These are phyloP conservation scores for Coccomyxa subellipsoidea DNA, from an alignment of 163 green algal species.

Conservation along the genomic window DNA sequence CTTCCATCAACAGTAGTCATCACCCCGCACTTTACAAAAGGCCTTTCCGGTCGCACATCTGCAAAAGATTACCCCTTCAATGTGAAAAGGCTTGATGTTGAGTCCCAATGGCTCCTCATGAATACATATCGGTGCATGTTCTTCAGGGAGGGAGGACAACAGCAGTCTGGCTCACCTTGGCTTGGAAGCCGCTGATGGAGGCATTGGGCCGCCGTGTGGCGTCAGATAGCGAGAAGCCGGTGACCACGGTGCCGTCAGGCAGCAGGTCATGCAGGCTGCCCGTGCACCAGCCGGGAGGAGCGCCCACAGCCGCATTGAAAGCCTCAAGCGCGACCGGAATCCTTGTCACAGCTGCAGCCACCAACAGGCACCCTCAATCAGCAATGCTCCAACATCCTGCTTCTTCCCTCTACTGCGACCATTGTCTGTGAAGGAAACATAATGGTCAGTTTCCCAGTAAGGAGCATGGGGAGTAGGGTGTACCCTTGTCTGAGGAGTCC, in stretches of 20 bases:
- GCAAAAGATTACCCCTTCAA: too few species aligned
- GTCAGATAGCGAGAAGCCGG: slow-evolving; percentile 13
- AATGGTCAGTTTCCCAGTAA: too few species aligned
- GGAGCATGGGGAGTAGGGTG: too few species aligned
- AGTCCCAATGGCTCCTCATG: too few species aligned
- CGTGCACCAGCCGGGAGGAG: not conserved
- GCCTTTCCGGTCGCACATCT: too few species aligned
- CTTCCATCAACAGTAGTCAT: too few species aligned
- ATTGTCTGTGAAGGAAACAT: too few species aligned
- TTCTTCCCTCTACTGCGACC: too few species aligned
- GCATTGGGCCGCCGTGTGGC: not conserved
- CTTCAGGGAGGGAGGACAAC: not conserved
- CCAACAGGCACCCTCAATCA: not conserved
- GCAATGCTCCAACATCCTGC: not conserved
- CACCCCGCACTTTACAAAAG: too few species aligned
- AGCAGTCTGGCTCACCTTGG: slow-evolving; percentile 13
- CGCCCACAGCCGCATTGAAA: not conserved
- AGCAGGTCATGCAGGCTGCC: slow-evolving; percentile 9
- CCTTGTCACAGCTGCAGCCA: slow-evolving; percentile 19
- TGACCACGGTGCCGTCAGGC: slow-evolving; percentile 16
- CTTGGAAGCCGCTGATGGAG: slow-evolving; percentile 13
- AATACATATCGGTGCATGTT: too few species aligned
- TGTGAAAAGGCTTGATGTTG: too few species aligned
- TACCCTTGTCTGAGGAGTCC: not conserved
- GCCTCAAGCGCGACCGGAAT: slow-evolving; percentile 28